phyloP scores from a whole-genome alignment of 2,329 filamentous ascomycete genomes.

The Colletotrichum filicis region DNA sequence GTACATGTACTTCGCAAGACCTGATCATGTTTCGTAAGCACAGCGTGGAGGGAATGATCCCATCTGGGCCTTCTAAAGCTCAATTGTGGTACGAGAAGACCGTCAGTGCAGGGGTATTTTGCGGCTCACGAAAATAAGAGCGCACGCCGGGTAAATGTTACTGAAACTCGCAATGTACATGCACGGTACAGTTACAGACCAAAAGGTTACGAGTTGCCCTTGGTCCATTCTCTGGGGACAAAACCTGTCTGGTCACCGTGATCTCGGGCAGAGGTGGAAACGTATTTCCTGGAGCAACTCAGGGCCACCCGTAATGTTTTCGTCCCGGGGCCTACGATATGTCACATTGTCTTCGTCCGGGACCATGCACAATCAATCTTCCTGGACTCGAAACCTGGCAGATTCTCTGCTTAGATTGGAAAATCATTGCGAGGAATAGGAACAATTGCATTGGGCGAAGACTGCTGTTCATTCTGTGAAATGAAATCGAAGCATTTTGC shows the following conservation, averaged over 20 bases:
- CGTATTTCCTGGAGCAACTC: neutral
- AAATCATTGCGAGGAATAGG: neutral
- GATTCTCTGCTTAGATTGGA: neutral
- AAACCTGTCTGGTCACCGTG: neutral
- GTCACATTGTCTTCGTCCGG: neutral
- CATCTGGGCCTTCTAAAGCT: neutral
- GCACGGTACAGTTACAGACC: neutral
- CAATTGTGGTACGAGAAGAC: neutral
- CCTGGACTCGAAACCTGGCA: neutral
- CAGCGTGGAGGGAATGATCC: neutral
- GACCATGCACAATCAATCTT: neutral
- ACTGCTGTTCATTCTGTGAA: too few relatives aligned
- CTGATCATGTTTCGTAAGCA: neutral
- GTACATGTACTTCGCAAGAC: neutral
- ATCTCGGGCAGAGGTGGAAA: neutral
- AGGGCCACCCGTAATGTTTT: neutral
- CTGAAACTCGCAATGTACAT: neutral
- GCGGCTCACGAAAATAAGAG: neutral
- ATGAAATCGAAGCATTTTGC: too few relatives aligned
- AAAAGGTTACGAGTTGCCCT: neutral
- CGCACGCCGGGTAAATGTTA: neutral
- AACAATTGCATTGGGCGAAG: too few relatives aligned
- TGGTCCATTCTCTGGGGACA: neutral
- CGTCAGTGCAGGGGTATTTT: neutral
- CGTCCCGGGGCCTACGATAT: neutral